Conservation (phyloP, 768 basidiomycete genomes). For the Chalciporus sphaerocephalus region DNA sequence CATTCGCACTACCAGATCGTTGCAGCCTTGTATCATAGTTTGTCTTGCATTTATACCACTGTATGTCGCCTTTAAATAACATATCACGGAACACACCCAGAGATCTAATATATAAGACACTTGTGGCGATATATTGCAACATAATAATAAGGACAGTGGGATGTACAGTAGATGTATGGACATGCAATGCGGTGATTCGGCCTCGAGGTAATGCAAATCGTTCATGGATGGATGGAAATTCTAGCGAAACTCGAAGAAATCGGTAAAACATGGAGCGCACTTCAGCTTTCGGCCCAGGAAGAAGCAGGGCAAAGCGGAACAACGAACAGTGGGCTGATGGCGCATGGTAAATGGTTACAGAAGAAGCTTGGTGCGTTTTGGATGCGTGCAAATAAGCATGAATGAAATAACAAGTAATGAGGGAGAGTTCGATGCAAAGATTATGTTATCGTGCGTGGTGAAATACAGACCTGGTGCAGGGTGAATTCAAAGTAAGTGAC, state of each 20-base stretch:
- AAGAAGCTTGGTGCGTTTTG: constrained; percentile 27
- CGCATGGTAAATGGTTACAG: constrained; percentile 24
- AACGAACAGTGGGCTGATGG: constrained; percentile 24
- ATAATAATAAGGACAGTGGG: constrained; percentile 30
- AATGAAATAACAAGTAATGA: constrained; percentile 28
- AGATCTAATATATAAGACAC: constrained; percentile 15
- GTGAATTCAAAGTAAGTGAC: constrained; percentile 21
- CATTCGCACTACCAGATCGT: constrained; percentile 7
- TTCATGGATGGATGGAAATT: constrained; percentile 16
- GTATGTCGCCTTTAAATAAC: constrained; percentile 2
- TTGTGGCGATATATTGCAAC: constrained; percentile 25
- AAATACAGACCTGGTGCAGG: constrained; percentile 18
- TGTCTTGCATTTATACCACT: constrained; percentile 13
- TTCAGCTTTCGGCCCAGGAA: constrained; percentile 22
- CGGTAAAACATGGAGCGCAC: constrained; percentile 27
- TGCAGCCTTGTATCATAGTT: constrained; percentile 25
- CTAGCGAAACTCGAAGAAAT: constrained; percentile 21
- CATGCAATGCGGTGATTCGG: constrained; percentile 19
- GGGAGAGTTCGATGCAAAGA: constrained; percentile 33
- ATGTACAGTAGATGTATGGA: constrained; percentile 24
- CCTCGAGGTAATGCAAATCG: constrained; percentile 26
- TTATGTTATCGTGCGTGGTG: constrained; percentile 26
- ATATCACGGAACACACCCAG: background rate
- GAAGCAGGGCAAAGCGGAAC: constrained; percentile 16
- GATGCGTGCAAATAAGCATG: constrained; percentile 34